Evolutionary conservation across 2,329 filamentous ascomycete species (phyloP).

Genomic region (Microdochium paspali): DNA sequence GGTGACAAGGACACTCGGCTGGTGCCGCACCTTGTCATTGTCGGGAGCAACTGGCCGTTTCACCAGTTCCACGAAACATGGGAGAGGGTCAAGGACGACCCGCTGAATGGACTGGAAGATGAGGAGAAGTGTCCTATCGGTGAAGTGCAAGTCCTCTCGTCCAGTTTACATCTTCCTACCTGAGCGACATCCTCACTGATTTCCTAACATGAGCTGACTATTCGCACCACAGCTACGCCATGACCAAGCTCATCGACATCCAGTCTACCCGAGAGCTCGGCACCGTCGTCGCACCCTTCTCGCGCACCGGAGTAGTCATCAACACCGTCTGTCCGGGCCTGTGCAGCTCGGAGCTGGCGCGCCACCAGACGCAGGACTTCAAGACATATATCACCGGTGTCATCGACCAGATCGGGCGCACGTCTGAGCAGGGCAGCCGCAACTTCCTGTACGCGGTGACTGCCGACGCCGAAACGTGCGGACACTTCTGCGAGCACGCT

Average conservation of each 20-base stretch:
- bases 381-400: slow-evolving; percentile 10
- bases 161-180: not conserved
- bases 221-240: not conserved
- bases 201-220: too few relatives aligned
- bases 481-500: slow-evolving; percentile 13
- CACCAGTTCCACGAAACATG: not conserved
- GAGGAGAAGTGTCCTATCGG: slow-evolving; percentile 1
- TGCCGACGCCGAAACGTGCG: slow-evolving; percentile 16
- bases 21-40: slow-evolving; percentile 9
- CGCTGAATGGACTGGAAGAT: not conserved
- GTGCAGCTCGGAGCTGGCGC: slow-evolving; percentile 14
- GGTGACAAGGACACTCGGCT: not conserved
- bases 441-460: slow-evolving; percentile 18
- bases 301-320: slow-evolving; percentile 13
- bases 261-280: slow-evolving; percentile 4
- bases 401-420: slow-evolving; percentile 15
- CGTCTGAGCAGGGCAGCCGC: slow-evolving; percentile 17
- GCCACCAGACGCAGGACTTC: slow-evolving; percentile 8
- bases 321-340: slow-evolving; percentile 20
- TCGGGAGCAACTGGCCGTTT: not conserved
- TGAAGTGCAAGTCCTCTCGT: not conserved
- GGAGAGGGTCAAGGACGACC: not conserved
- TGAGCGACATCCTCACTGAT: too few relatives aligned
- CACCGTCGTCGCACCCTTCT: slow-evolving; percentile 8
- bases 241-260: slow-evolving; percentile 1